Evolutionary conservation across 352 stramenopile genomes (phyloP).

Genomic region (Globisporangium apiculatum): DNA sequence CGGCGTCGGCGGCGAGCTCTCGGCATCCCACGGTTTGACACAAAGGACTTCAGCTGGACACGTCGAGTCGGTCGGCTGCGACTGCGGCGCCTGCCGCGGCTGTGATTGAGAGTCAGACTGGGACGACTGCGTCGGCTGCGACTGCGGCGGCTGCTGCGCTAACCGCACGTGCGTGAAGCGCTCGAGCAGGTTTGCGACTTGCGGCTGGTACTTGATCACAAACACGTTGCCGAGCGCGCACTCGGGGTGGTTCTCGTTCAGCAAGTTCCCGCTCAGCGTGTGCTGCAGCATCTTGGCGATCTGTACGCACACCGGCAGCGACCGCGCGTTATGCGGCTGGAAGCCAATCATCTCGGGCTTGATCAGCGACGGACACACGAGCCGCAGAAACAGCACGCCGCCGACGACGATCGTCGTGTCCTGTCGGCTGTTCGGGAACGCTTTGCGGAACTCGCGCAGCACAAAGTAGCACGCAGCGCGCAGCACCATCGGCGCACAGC

Average conservation of each 20-base stretch:
- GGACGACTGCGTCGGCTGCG: conserved; percentile 6
- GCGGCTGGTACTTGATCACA: conserved; percentile 54
- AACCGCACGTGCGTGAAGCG: conserved; percentile 50
- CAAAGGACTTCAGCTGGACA: conserved; percentile 16
- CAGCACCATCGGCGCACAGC: conserved; percentile 67
- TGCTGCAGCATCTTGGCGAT: conserved; percentile 79
- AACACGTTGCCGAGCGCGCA: conserved; percentile 49
- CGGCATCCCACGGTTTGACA: conserved; percentile 15
- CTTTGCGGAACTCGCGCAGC: conserved; percentile 58
- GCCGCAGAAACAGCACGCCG: conserved; percentile 64
- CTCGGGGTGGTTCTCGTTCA: conserved; percentile 42
- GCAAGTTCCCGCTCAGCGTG: conserved; percentile 52
- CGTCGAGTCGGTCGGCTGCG: conserved; percentile 5
- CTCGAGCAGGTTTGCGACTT: conserved; percentile 51
- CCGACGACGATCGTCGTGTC: conserved; percentile 67
- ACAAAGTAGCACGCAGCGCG: conserved; percentile 67
- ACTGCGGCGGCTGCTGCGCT: conserved; percentile 4
- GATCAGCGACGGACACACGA: conserved; percentile 70
- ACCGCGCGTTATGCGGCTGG: conserved; percentile 37
- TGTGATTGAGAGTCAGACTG: too few species aligned
- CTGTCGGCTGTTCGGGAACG: conserved; percentile 57
- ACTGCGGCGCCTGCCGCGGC: background rate
- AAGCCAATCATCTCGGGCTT: conserved; percentile 82
- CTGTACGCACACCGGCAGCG: conserved; percentile 52
- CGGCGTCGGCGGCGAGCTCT: conserved; percentile 18